Conservation (phyloP, 2,329 filamentous ascomycete genomes). For the Rhynchosporium agropyri region DNA sequence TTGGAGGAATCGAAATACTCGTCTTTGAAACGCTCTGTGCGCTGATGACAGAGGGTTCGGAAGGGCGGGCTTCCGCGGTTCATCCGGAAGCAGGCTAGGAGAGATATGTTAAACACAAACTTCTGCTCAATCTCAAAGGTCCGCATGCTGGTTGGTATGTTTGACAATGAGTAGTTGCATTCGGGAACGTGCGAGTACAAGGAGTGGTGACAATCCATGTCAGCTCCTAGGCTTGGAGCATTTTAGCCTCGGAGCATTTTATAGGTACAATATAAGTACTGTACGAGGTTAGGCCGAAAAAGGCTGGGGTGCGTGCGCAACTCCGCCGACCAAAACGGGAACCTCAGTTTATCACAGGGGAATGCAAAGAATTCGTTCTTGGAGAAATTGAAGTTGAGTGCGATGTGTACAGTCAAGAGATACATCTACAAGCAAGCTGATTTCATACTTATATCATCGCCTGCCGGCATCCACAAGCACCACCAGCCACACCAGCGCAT, state of each 20-base stretch:
- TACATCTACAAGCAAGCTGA: background rate
- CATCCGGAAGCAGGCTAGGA: conserved; percentile 2
- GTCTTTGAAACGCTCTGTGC: conserved; percentile 1
- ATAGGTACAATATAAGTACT: too few relatives aligned
- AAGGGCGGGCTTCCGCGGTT: conserved; percentile 1
- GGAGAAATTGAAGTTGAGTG: background rate
- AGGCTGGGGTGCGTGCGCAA: background rate
- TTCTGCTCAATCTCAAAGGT: conserved; percentile 7
- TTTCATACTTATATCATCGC: background rate
- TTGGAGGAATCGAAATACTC: conserved; percentile 12
- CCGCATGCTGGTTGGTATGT: background rate
- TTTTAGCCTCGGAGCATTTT: too few relatives aligned
- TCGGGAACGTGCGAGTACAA: background rate
- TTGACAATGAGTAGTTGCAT: conserved; percentile 1
- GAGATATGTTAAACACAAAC: conserved; percentile 4
- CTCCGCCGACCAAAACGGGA: background rate
- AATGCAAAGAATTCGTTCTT: background rate
- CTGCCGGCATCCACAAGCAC: background rate
- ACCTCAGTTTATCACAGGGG: background rate
- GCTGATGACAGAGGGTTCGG: conserved; percentile 4
- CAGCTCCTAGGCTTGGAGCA: background rate
- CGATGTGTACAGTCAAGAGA: background rate
- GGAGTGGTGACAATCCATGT: background rate
- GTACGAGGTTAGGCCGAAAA: conserved; percentile 3
- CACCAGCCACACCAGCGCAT: too few relatives aligned